These are phyloP conservation scores for Tilletia indica DNA, from an alignment of 1,284 basidiomycete species.

Conservation along the genomic window DNA sequence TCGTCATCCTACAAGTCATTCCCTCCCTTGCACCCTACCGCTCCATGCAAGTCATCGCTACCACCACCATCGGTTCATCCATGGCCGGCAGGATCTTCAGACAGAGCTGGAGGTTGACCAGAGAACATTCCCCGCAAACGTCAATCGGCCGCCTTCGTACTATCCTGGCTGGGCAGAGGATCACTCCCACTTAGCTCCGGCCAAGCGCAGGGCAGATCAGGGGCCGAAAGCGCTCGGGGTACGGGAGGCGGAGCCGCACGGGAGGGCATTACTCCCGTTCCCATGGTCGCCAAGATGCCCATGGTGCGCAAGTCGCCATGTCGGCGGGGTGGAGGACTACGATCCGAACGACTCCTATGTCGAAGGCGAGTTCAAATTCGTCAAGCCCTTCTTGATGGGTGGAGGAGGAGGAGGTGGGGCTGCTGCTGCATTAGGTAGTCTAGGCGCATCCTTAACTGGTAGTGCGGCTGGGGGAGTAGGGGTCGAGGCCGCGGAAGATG, in stretches of 20 bases:
- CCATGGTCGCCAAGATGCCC: constrained; percentile 9
- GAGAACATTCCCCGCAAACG: constrained; percentile 33
- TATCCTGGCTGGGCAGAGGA: constrained; percentile 39
- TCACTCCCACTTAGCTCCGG: not conserved
- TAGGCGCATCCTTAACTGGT: not conserved
- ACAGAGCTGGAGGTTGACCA: constrained; percentile 41
- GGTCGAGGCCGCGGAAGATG: no score
- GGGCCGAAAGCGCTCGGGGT: not conserved
- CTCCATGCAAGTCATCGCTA: constrained; percentile 43
- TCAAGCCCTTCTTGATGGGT: not conserved
- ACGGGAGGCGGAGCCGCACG: not conserved
- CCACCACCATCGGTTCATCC: constrained; percentile 35
- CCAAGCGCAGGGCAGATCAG: not conserved
- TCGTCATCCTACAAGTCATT: constrained; percentile 34
- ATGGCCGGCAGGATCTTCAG: constrained; percentile 47
- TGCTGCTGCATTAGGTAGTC: not conserved
- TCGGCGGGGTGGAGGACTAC: not conserved
- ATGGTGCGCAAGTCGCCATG: constrained; percentile 11
- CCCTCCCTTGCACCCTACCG: constrained; percentile 31
- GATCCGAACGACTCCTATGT: constrained; percentile 2
- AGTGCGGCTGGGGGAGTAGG: no score
- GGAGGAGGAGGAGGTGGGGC: not conserved
- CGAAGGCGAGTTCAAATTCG: constrained; percentile 13
- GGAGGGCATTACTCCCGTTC: not conserved
- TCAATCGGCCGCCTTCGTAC: constrained; percentile 41